Conservation (phyloP, 169 alveolate genomes). For the Blepharisma undulans region DNA sequence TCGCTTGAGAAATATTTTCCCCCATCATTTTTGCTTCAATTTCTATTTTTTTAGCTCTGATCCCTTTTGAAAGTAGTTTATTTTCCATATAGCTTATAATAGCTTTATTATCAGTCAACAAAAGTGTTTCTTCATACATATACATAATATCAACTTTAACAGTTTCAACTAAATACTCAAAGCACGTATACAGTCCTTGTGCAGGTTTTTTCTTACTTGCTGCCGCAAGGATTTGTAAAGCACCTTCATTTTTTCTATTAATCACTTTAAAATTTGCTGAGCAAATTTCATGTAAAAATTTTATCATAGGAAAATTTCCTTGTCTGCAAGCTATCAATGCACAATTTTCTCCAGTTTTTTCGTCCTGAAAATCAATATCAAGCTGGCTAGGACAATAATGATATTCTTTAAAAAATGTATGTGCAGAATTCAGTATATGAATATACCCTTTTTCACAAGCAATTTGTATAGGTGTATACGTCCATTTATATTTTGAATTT, state of each 20-base stretch:
- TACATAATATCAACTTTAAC: conserved; percentile 6
- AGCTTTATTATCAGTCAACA: background rate
- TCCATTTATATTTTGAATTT: background rate
- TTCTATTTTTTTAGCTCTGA: background rate
- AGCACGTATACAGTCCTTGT: background rate
- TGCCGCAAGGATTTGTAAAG: conserved; percentile 22
- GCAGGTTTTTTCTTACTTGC: background rate
- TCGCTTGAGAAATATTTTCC: background rate
- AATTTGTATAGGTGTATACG: conserved; percentile 12
- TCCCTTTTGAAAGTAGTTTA: background rate
- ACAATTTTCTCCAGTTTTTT: conserved; percentile 36
- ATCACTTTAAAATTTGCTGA: background rate
- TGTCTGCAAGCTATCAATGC: conserved; percentile 26
- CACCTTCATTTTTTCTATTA: conserved; percentile 34
- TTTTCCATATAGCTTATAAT: background rate
- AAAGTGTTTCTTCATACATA: conserved; percentile 29
- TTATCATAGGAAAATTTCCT: conserved; percentile 17
- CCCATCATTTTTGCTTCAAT: background rate
- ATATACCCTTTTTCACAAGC: conserved; percentile 38
- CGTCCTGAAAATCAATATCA: conserved; percentile 1
- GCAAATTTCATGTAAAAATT: background rate
- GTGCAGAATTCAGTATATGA: background rate
- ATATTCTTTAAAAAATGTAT: conserved; percentile 4
- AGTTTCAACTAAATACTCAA: conserved; percentile 1
- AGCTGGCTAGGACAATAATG: background rate